Evolutionary conservation across 371 early-diverging fungal species (phyloP), one percentile per base, ranked within the genome.

Genomic region (Rhizomucor miehei): DNA sequence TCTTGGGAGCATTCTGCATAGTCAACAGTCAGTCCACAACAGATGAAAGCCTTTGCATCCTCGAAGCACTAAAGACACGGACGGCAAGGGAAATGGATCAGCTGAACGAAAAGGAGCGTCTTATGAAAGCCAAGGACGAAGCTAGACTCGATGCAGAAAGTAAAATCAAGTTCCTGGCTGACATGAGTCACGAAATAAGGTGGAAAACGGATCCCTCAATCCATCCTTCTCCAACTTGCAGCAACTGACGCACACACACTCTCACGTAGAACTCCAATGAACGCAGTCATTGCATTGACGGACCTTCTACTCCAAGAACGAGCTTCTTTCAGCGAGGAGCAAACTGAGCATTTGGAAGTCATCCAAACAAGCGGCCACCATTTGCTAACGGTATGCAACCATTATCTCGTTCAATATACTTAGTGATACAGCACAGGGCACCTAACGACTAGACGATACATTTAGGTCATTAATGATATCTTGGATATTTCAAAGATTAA

Each of bases 361-460:
- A 80, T 82, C 36, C 77, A 80, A 47, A 82, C 82, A 19, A 82
- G 82, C 50, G 82, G 82, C 10, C 80, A 77, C 52, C 82, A 82
- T 60, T 57, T 82, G 19, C 60, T 82, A 44, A 82, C 82, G 17
- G 82, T 79, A 75, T 63, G 56, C 16, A 23, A 29, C 16, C 8
- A 49, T 1, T n/a, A 46, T 48, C 41, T 37, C 21, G 20, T n/a
- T n/a, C n/a, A n/a, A n/a, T n/a, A n/a, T n/a, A n/a, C n/a, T n/a
- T n/a, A n/a, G n/a, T 29, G 29, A 29, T 29, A 29, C 29, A 29
- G n/a, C n/a, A n/a, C n/a, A n/a, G n/a, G n/a, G n/a, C n/a, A n/a
- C n/a, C n/a, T n/a, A n/a, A n/a, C n/a, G n/a, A n/a, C n/a, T n/a
- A n/a, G n/a, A n/a, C n/a, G n/a, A n/a, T n/a, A n/a, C n/a, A n/a